Evolutionary conservation across 1,139 yeast genomes (phyloP), one percentile per base, ranked within the genome.

Genomic region (Pichia sp.): DNA sequence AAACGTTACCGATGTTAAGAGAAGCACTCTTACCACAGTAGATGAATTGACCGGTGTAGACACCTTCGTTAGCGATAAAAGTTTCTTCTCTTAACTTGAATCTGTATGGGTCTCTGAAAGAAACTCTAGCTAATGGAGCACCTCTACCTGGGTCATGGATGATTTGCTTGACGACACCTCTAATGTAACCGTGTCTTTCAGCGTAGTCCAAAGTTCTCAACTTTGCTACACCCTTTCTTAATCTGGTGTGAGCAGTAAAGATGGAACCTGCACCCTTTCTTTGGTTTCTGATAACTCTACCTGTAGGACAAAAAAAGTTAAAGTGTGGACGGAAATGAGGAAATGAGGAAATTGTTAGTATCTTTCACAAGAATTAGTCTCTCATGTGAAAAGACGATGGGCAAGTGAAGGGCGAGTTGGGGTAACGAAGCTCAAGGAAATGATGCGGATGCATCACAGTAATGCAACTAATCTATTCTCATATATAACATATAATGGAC

Each of bases 271-370:
- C 98, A 87, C 98, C 98, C 84, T 95, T 95, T 90, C 99, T 92
- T 88, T 95, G 99, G 87, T 95, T 93, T 84, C 99, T 96, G 85
- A 95, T 95, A 83, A 95, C 99, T 87, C 99, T 93, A 89, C 99
- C 98, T 87, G 56, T 63, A 49, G 9, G 10, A 38, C 30, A 36
- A 29, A 33, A 51, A 12, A 16, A 16, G 29, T 44, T 24, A 36
- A 17, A 16, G 20, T 42, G 24, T 20, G 24, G 24, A 20, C 24
- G 24, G 24, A 3, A 20, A 20, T 30, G 33, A 36, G 42, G 10
- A 33, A 41, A 14, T 12, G 34, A 50, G 24, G 24, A 20, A 20
- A 20, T 20, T 50, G 62, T 59, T 59, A 60, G 63, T 59, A 56
- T 20, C 24, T 20, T 20, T 20, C 24, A 20, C 24, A 20, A 20